phyloP scores from a whole-genome alignment of 495 filamentous ascomycete species.

The Aspergillus ellipticus region DNA sequence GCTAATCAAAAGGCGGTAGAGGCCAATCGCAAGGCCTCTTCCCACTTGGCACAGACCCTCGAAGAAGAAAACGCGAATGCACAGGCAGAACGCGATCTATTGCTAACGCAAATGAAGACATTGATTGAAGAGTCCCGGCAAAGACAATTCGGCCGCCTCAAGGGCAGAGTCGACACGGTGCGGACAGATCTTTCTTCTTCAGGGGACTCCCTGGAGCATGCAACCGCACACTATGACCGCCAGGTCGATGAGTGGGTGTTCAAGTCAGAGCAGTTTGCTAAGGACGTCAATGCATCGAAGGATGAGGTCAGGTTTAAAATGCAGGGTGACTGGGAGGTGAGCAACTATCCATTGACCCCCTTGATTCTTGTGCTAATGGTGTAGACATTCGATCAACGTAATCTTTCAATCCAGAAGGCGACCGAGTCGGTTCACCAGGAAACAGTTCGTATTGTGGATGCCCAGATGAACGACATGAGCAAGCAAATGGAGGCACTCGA shows the following conservation, averaged over 20 bases:
- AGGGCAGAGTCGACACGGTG: constrained; percentile 55
- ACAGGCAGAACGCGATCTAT: constrained; percentile 64
- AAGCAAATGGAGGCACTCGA: constrained; percentile 84
- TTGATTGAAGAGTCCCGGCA: constrained; percentile 73
- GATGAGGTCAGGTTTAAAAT: constrained; percentile 76
- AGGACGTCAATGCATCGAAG: constrained; percentile 64
- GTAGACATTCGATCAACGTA: constrained; percentile 73
- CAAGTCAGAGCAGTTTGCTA: constrained; percentile 64
- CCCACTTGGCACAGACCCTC: constrained; percentile 65
- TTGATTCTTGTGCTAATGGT: constrained; percentile 24
- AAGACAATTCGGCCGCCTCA: constrained; percentile 67
- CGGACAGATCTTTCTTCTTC: constrained; percentile 60
- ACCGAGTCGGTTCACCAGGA: constrained; percentile 89
- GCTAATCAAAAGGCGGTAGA: constrained; percentile 63
- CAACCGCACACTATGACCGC: constrained; percentile 59
- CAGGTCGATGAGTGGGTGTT: constrained; percentile 74
- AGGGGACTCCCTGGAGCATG: constrained; percentile 57
- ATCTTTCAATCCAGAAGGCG: constrained; percentile 69
- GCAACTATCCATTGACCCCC: constrained; percentile 21
- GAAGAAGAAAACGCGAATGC: constrained; percentile 72
- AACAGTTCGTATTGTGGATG: constrained; percentile 84
- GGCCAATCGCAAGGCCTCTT: constrained; percentile 60
- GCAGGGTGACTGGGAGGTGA: constrained; percentile 83
- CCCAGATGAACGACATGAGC: constrained; percentile 81
- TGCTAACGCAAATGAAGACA: constrained; percentile 71